Base-by-base conservation (phyloP, 2,329 filamentous ascomycete species). In the Talaromyces atroroseus region DNA sequence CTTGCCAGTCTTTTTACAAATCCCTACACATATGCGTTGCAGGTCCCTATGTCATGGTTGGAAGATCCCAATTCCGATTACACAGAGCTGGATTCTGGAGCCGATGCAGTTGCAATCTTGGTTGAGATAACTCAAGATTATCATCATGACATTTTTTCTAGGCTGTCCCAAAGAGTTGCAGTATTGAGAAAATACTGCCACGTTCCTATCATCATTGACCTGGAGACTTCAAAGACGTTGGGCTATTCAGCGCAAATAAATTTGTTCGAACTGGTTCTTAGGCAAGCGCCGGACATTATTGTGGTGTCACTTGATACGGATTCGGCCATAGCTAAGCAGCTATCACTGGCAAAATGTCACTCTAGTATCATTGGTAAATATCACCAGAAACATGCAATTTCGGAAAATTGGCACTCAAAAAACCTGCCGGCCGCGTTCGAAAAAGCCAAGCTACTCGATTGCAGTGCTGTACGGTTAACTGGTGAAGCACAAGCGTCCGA, bases 11-110 rank as follows among this genome's bases (percentile, higher is more conserved):
- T 82, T 0, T 82, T 87, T 62, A 75, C 80, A 34, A 79, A 84
- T 8, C 77, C 75, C 11, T 88, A 85, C 62, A 90, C 88, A 0
- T 87, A 87, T 64, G 85, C 86, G 5, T 75, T 88, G 0, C 82
- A 83, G 3, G 75, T 89, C 1, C 78, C 81, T 2, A 69, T 88
- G 1, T 82, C 81, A 0, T 78, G 80, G 16, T 69, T 90, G 2
- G 64, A 85, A 1, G 69, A 76, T 1, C 73, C 75, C 11, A 71
- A 78, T 1, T 64, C 85, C 20, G 82, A 88, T 57, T 78, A 88
- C 11, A 83, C 87, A 61, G 80, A 84, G 24, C 70, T 87, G 20
- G 85, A 87, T 58, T 80, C 80, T n/a, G 85, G 84, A 3, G 81
- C 80, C 2, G 86, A 89, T 67, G 85, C 84, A 5, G 81, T 89